These are phyloP conservation scores for Xylaria flabelliformis DNA, from an alignment of 495 filamentous ascomycete species.

Conservation along the genomic window DNA sequence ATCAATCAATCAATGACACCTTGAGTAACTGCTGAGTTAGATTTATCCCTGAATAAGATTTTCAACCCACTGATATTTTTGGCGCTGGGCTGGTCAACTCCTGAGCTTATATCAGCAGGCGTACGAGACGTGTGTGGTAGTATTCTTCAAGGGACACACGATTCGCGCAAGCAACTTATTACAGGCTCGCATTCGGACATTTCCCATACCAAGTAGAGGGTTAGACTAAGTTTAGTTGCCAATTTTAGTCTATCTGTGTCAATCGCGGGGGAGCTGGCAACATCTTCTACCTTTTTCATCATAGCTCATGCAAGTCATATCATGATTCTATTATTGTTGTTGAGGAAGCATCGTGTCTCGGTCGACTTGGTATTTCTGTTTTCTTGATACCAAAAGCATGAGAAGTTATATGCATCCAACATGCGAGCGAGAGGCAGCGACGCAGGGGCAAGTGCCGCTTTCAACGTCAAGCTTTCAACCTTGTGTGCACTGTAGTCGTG, in stretches of 20 bases:
- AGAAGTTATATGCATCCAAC: constrained; percentile 5
- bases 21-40: not conserved
- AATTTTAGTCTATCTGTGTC: not conserved
- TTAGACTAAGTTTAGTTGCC: not conserved
- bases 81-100: not conserved
- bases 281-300: not conserved
- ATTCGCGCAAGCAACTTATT: not conserved
- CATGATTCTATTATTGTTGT: constrained; percentile 19
- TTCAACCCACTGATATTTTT: not conserved
- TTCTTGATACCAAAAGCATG: not conserved
- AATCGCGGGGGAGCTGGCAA: not conserved
- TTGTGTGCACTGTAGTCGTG: not conserved
- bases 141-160: not conserved
- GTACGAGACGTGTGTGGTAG: constrained; percentile 3
- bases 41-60: not conserved
- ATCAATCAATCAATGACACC: not conserved
- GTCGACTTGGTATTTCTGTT: not conserved
- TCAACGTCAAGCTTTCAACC: not conserved
- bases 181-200: not conserved
- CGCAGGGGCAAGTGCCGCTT: constrained; percentile 12
- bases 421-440: constrained; percentile 20
- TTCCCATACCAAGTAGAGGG: not conserved
- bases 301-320: not conserved
- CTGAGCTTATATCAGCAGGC: constrained; percentile 18
- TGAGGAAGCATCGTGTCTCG: not conserved